Base-by-base conservation (phyloP, 2,329 filamentous ascomycete genomes). In the Aspergillus sergii region DNA sequence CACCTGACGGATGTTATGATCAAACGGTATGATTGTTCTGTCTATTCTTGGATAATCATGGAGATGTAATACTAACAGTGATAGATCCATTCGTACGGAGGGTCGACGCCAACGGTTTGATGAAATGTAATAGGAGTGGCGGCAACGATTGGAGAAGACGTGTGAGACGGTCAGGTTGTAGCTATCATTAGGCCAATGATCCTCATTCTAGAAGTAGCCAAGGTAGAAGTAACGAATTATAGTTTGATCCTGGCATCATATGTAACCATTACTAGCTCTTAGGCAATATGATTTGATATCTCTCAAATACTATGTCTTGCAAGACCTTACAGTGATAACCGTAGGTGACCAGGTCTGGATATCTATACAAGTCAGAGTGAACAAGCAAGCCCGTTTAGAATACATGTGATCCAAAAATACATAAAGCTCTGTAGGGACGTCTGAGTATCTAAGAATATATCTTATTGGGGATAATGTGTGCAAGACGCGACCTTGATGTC, bases 1-100 rank as follows among this genome's bases (percentile, higher is more conserved):
- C 62, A 23, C 62, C 62, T 2, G 60, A 57, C n/a, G 62, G 62
- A 2, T 64, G 62, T 58, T 30, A 51, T 30, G 62, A 64, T 59
- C 56, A 62, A 45, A 64, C 60, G 59, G 62, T 64, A 62, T 48
- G 39, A 41, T 41, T 3, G 39, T 16, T 4, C 8, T 41, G 3
- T 9, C 19, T 41, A 9, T 9, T n/a, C 16, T n/a, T 19, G 6
- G 12, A 41, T 10, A 4, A 10, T 9, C 7, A 41, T 9, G 9
- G 1, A 0, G 34, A 4, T 41, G 3, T 2, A 6, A 41, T n/a
- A 41, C 39, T 41, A n/a, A 41, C 39, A 10, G 9, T 9, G 39
- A 9, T 41, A 41, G 39, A 41, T 41, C 39, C 39, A 41, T 41
- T 41, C 39, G 8, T 41, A 41, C 9, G 39, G 39, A n/a, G 39